These are phyloP conservation scores for Phytophthora cryptogea DNA, from an alignment of 352 stramenopile genomes.

Conservation along the genomic window DNA sequence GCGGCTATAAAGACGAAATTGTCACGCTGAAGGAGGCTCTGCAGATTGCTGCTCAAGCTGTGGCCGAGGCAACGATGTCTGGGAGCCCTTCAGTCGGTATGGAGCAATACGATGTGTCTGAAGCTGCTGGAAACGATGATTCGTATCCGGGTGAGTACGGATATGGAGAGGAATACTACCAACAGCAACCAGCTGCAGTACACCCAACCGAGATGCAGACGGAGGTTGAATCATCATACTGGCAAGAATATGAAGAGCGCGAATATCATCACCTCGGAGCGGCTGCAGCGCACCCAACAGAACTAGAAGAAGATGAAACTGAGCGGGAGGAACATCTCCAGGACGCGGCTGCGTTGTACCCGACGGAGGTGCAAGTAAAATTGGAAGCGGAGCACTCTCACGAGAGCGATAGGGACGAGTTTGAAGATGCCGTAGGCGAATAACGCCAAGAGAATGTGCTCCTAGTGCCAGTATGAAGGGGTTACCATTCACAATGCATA, in stretches of 20 bases:
- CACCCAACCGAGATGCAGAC: constrained; percentile 14
- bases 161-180: constrained; percentile 14
- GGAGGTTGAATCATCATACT: constrained; percentile 3
- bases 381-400: constrained; percentile 2
- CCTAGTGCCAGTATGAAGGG: too few relatives aligned
- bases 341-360: not conserved
- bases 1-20: constrained; percentile 75
- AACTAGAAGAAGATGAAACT: constrained; percentile 11
- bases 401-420: constrained; percentile 26
- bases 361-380: constrained; percentile 1
- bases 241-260: constrained; percentile 10
- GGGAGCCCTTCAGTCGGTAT: not conserved
- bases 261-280: constrained; percentile 18
- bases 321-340: constrained; percentile 1
- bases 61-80: constrained; percentile 45
- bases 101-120: constrained; percentile 1
- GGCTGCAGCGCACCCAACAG: constrained; percentile 13
- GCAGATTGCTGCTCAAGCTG: constrained; percentile 63
- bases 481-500: too few relatives aligned
- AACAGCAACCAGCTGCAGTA: constrained; percentile 8
- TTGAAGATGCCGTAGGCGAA: constrained; percentile 41
- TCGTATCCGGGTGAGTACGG: constrained; percentile 10
- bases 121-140: constrained; percentile 1
- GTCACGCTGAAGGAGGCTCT: constrained; percentile 78
- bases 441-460: constrained; percentile 4